Percentiles rank a stretch among this genome's conserved stretches.
Evolutionary conservation across 176 grass and related monocot species (phyloP).

Genomic region (Juncus effusus): DNA sequence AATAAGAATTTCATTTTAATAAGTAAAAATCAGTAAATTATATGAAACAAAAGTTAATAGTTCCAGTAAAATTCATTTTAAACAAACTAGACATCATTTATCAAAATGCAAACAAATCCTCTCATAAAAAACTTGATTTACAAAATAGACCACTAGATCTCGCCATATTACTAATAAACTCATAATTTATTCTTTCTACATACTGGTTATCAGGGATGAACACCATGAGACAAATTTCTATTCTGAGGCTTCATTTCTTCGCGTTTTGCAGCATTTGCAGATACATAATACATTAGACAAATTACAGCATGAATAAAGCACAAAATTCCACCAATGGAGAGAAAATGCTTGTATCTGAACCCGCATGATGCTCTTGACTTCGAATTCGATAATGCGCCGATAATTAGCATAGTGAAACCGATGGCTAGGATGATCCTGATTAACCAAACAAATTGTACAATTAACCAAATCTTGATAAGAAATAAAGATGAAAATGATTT

Average conservation of each 20-base stretch:
- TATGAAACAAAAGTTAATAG: no score
- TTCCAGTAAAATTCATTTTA: no score
- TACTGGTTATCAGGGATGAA: constrained; percentile 21
- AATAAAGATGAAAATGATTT: no score
- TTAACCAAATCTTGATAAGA: no score
- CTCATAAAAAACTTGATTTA: no score
- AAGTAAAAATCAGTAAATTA: no score
- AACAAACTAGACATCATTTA: no score
- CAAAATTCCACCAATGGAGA: constrained; percentile 64
- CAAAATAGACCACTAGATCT: no score
- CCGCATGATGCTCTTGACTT: constrained; percentile 44
- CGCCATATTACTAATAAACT: no score
- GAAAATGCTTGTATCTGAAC: constrained; percentile 50
- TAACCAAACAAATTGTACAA: neutral
- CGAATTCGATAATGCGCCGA: constrained; percentile 65
- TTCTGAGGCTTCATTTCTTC: constrained; percentile 34
- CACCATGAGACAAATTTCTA: constrained; percentile 20
- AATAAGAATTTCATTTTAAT: no score
- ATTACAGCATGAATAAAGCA: constrained; percentile 74
- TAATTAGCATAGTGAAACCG: constrained; percentile 50
- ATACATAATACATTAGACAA: constrained; percentile 70
- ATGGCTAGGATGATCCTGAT: constrained; percentile 54
- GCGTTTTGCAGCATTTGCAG: constrained; percentile 40
- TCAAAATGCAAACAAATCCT: no score
- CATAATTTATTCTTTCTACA: neutral